phyloP scores from a whole-genome alignment of 352 stramenopile genomes.

The Pythium phragmitis region DNA sequence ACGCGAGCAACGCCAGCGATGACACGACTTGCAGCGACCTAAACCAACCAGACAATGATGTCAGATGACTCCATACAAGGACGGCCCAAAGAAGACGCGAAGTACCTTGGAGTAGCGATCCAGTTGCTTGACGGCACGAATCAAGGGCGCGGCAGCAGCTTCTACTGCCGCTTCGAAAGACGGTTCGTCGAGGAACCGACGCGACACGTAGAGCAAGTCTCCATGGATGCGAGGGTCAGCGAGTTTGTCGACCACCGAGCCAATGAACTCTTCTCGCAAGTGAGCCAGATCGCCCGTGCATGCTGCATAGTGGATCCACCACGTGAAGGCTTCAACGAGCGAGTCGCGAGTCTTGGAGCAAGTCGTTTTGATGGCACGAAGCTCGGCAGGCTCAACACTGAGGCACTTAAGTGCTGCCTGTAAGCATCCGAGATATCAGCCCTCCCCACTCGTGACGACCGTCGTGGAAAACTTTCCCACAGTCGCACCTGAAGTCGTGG shows the following conservation, averaged over 20 bases:
- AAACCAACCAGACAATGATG: background rate
- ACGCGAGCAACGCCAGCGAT: conserved; percentile 28
- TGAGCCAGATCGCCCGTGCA: conserved; percentile 32
- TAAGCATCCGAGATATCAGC: background rate
- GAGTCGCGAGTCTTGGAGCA: conserved; percentile 60
- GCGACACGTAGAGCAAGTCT: conserved; percentile 48
- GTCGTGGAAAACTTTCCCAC: too few relatives aligned
- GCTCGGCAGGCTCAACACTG: conserved; percentile 34
- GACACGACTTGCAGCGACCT: conserved; percentile 49
- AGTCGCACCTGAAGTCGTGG: conserved; percentile 48
- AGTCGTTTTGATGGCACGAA: conserved; percentile 42
- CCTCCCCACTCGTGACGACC: too few relatives aligned
- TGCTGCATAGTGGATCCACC: conserved; percentile 58
- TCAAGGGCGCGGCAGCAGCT: conserved; percentile 37
- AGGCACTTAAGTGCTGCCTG: conserved; percentile 33
- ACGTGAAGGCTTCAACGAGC: conserved; percentile 63
- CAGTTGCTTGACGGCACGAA: conserved; percentile 54
- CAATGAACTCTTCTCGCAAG: conserved; percentile 44
- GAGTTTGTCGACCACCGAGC: conserved; percentile 59
- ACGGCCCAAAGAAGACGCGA: background rate
- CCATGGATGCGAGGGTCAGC: conserved; percentile 71
- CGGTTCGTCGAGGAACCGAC: conserved; percentile 28
- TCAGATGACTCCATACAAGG: background rate
- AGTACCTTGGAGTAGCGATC: conserved; percentile 76
- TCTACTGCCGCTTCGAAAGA: conserved; percentile 34